Percentiles rank a stretch among this genome's conserved stretches.
Conservation (phyloP, 2,329 filamentous ascomycete species). For the Verruconis gallopava region DNA sequence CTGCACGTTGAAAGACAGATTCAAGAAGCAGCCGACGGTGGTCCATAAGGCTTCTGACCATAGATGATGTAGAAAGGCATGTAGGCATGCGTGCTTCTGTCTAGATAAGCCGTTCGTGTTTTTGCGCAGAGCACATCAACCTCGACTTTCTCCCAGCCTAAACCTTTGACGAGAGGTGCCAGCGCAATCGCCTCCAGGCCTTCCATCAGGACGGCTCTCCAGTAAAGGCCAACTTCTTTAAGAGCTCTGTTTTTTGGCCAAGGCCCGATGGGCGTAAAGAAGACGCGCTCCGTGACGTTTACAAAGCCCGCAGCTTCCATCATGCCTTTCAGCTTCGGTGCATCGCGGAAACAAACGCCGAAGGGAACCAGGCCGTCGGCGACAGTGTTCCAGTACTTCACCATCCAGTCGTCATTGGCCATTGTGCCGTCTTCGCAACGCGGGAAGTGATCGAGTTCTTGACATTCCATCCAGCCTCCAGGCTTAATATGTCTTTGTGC, state of each 20-base stretch:
- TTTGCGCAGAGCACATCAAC: slow-evolving; percentile 7
- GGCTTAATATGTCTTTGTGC: slow-evolving; percentile 18
- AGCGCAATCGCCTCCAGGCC: slow-evolving; percentile 15
- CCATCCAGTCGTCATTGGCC: slow-evolving; percentile 28
- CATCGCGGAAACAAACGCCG: slow-evolving; percentile 27
- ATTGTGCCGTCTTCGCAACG: slow-evolving; percentile 29
- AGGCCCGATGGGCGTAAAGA: slow-evolving; percentile 41
- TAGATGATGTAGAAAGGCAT: slow-evolving; percentile 45
- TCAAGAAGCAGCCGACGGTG: too few species aligned
- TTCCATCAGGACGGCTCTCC: slow-evolving; percentile 14
- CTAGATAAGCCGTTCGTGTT: slow-evolving; percentile 2
- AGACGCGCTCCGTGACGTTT: slow-evolving; percentile 38
- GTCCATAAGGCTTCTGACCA: slow-evolving; percentile 37
- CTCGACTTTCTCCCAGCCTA: slow-evolving; percentile 11
- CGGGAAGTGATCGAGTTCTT: slow-evolving; percentile 8
- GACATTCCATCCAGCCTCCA: slow-evolving; percentile 37
- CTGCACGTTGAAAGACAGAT: too few species aligned
- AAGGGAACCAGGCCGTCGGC: slow-evolving; percentile 31
- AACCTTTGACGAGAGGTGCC: slow-evolving; percentile 13
- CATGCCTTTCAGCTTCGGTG: background rate
- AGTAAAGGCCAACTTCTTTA: slow-evolving; percentile 14
- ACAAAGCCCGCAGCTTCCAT: slow-evolving; percentile 32
- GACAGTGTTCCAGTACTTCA: slow-evolving; percentile 36
- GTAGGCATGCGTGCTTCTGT: slow-evolving; percentile 32
- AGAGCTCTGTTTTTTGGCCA: slow-evolving; percentile 34